Evolutionary conservation across 192 early-diverging fungal genomes (phyloP), one percentile per base, ranked within the genome.

Genomic region (Podila horticola): DNA sequence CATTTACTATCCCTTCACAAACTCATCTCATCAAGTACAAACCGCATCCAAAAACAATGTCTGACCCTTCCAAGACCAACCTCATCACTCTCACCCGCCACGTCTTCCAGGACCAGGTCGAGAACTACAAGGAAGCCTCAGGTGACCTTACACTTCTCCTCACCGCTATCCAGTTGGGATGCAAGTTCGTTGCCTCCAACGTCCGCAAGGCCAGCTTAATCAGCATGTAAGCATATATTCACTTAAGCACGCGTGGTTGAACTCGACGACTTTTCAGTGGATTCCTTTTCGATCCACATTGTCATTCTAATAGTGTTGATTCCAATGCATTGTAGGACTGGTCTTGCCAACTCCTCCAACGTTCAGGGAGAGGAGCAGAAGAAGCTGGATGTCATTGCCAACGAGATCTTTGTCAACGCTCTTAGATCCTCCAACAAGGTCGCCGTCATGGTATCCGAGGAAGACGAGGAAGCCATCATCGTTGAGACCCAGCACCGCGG

Each of bases 361-460:
- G 90, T 99, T 45, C 95, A 97, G 84, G 93, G 92, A 63, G 97
- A 99, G 83, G 95, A 95, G 71, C 92, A 94, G 81, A 97, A 99
- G 88, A 99, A 99, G 86, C 89, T 99, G 41, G 97, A 99, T 79
- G 93, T 98, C 30, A 88, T 99, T 66, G 94, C 96, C 60, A 99
- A 99, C 85, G 95, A 99, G 74, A 99, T 99, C 87, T 97, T 99
- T 90, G 91, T 95, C 84, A 98, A 99, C 85, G 90, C 97, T 60
- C 88, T 99, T 73, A 86, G 89, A 71, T 92, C 91, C 29, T 95
- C 94, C 26, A 95, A 95, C 62, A 96, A 96, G 85, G 93, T 96
- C 45, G 93, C 94, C 26, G 87, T 99, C 58, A 91, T 99, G 90
- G 95, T 99, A 34, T 97, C 96, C 9, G 97, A 99, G 84, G 97